Evolutionary conservation across 176 grass and related monocot genomes (phyloP), one percentile per base, ranked within the genome.

Genomic region (Alopecurus myosuroides): DNA sequence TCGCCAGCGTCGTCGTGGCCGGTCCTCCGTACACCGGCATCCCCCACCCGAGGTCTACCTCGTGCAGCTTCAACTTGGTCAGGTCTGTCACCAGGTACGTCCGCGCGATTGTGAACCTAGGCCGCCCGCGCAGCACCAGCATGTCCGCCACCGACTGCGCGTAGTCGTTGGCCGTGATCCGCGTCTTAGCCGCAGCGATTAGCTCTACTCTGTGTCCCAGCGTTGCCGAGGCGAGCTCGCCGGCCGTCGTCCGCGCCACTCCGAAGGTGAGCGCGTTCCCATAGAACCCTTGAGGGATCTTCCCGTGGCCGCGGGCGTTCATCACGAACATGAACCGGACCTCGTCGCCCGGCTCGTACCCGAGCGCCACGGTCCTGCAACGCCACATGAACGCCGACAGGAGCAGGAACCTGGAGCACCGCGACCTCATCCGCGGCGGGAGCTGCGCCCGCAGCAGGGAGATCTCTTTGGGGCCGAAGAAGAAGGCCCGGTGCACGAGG

Each of bases 201-300:
- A 85, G 73, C 49, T 65, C 81, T 45, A 88, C 66, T 2, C 85
- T 69, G 45, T 39, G 58, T 26, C 45, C 77, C 9, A 85, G 35
- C 17, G 85, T 8, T 8, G 29, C 67, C 51, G 34, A 42, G 81
- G 71, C 62, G 36, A 90, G 77, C 52, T 86, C 71, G 15, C 74
- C 80, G 4, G 79, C 84, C 76, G 85, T 68, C 25, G 75, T 33
- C 26, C 30, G 62, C 20, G 85, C 85, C 44, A 88, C 67, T 6
- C 81, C 80, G 44, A 79, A 58, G 37, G 85, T 46, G 20, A 81
- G 78, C 36, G 81, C 85, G 73, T 91, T 91, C 25, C 89, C 89
- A 22, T 91, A 91, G 85, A 81, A 91, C 19, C 89, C 89, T 1
- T 29, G 37, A 6, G 85, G 89, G 18, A 91, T 28, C 53, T 60